Conservation (phyloP, 1,284 basidiomycete genomes). For the Phenoliferia sp. region DNA sequence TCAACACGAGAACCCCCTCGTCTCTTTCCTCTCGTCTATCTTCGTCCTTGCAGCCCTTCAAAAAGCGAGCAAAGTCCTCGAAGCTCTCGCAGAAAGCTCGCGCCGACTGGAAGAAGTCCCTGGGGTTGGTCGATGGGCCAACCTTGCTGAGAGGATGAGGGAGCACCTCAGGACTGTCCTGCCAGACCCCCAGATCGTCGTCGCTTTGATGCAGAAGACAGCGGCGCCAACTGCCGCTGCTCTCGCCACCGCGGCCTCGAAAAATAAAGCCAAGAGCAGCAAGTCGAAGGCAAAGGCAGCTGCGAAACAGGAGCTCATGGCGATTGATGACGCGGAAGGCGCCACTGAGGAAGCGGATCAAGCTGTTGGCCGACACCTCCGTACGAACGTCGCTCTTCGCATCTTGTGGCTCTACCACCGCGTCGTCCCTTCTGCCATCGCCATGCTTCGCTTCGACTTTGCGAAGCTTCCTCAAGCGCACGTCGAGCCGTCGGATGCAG, state of each 20-base stretch:
- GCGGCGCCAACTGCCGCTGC: background rate
- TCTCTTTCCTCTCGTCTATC: slow-evolving; percentile 29
- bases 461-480: slow-evolving; percentile 26
- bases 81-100: slow-evolving; percentile 13
- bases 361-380: slow-evolving; percentile 12
- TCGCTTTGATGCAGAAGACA: slow-evolving; percentile 24
- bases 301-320: background rate
- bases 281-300: slow-evolving; percentile 3
- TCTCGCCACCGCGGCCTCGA: background rate
- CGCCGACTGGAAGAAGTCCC: slow-evolving; percentile 5
- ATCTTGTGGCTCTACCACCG: slow-evolving; percentile 32
- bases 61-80: slow-evolving; percentile 21
- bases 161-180: slow-evolving; percentile 19
- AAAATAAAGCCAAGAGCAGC: background rate
- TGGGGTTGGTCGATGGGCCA: slow-evolving; percentile 11
- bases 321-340: background rate
- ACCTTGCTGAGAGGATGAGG: slow-evolving; percentile 6
- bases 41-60: slow-evolving; percentile 31
- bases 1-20: slow-evolving; percentile 31
- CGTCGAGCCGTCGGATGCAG: background rate
- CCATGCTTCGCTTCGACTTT: slow-evolving; percentile 32
- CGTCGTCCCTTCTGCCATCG: slow-evolving; percentile 21
- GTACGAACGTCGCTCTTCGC: slow-evolving; percentile 29
- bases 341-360: slow-evolving; percentile 1
- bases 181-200: slow-evolving; percentile 29